Percentiles rank a stretch among this genome's conserved stretches.
Evolutionary conservation across 169 alveolate genomes (phyloP).

Genomic region (Babesia ovata): DNA sequence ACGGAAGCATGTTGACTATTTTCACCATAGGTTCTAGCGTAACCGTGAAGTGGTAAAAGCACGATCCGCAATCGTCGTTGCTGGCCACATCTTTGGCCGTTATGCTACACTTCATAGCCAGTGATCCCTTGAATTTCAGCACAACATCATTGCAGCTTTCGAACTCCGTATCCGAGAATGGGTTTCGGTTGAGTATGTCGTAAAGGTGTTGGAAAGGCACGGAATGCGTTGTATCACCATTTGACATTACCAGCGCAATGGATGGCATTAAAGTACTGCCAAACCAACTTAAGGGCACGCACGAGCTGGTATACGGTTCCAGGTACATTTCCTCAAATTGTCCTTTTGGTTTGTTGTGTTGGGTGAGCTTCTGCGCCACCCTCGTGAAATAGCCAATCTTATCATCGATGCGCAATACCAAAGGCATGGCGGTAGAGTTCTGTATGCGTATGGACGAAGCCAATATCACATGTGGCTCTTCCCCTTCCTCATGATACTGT

Average conservation of each 20-base stretch:
- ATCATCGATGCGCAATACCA: conserved; percentile 13
- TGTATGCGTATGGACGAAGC: conserved; percentile 53
- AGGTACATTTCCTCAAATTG: conserved; percentile 18
- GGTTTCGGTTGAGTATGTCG: conserved; percentile 23
- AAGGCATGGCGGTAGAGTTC: conserved; percentile 49
- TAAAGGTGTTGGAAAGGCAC: conserved; percentile 45
- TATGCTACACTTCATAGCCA: conserved; percentile 33
- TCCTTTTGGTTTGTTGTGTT: background rate
- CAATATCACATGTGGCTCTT: conserved; percentile 25
- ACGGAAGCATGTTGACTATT: conserved; percentile 57
- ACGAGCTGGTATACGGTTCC: conserved; percentile 50
- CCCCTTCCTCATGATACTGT: conserved; percentile 5
- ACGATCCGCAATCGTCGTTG: conserved; percentile 33
- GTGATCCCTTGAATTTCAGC: conserved; percentile 12
- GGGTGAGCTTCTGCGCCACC: conserved; percentile 27
- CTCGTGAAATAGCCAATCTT: conserved; percentile 25
- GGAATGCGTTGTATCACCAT: background rate
- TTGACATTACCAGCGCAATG: conserved; percentile 28
- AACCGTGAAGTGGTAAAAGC: conserved; percentile 35
- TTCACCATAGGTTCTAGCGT: conserved; percentile 55
- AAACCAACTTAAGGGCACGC: conserved; percentile 64
- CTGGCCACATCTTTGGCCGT: conserved; percentile 26
- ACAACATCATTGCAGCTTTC: conserved; percentile 14
- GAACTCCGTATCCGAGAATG: background rate
- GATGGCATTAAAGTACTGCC: conserved; percentile 39